phyloP scores from a whole-genome alignment of 306 rosid genomes.

The Arachis hypogaea region DNA sequence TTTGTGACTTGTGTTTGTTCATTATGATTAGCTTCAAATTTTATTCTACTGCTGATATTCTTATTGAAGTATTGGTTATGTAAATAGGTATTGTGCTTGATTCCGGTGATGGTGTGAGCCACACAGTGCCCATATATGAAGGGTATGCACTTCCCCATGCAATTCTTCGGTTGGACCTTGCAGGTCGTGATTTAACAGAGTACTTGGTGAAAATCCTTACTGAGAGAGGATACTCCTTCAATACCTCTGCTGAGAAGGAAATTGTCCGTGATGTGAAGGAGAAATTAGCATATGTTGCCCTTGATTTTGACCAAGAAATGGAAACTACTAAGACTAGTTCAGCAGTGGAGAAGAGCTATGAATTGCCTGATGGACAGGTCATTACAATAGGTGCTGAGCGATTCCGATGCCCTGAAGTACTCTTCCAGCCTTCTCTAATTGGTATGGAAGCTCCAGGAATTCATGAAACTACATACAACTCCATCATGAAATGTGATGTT shows the following conservation, averaged over 20 bases:
- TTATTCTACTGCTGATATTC: constrained; percentile 13
- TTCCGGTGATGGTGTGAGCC: constrained; percentile 84
- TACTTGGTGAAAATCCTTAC: constrained; percentile 68
- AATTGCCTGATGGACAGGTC: constrained; percentile 77
- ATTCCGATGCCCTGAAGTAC: constrained; percentile 81
- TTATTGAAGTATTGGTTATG: constrained; percentile 28
- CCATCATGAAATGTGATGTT: constrained; percentile 81
- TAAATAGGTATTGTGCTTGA: constrained; percentile 70
- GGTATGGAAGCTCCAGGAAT: constrained; percentile 82
- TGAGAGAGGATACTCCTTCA: constrained; percentile 77
- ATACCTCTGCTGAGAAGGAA: constrained; percentile 75
- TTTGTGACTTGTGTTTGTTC: background rate
- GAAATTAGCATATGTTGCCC: constrained; percentile 74
- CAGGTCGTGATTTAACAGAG: constrained; percentile 77
- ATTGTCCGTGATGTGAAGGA: constrained; percentile 85
- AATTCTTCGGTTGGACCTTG: constrained; percentile 74
- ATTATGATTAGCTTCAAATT: background rate
- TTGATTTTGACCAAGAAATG: constrained; percentile 72
- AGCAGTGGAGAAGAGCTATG: constrained; percentile 72
- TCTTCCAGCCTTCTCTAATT: constrained; percentile 75
- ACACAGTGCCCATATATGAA: constrained; percentile 78
- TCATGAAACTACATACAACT: constrained; percentile 75
- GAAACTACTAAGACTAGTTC: constrained; percentile 72
- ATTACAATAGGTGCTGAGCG: constrained; percentile 78
- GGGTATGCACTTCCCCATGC: constrained; percentile 80